Conservation (phyloP, 805 yeast genomes). For the Myxozyma nipponensis region DNA sequence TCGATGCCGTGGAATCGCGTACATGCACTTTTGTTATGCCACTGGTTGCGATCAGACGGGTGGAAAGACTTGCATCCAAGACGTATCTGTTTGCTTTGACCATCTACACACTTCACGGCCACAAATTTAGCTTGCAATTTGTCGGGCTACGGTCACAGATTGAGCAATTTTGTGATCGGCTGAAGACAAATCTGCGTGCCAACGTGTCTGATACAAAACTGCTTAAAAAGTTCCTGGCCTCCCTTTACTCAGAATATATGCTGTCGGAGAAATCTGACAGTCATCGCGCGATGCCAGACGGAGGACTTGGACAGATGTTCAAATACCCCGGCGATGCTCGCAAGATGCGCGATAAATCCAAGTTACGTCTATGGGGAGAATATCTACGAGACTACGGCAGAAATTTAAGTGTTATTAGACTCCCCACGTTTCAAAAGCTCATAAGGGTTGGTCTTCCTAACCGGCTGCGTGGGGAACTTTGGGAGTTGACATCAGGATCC, state of each 20-base stretch:
- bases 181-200: conserved; percentile 58
- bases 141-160: conserved; percentile 75
- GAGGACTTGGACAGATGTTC: conserved; percentile 82
- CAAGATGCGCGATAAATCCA: conserved; percentile 71
- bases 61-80: conserved; percentile 77
- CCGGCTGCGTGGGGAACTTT: conserved; percentile 86
- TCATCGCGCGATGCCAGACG: conserved; percentile 54
- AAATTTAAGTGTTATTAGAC: conserved; percentile 68
- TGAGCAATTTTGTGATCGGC: conserved; percentile 69
- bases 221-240: conserved; percentile 59
- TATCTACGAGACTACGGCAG: conserved; percentile 80
- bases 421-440: conserved; percentile 73
- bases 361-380: conserved; percentile 91
- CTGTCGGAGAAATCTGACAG: conserved; percentile 36
- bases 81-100: conserved; percentile 74
- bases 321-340: conserved; percentile 88
- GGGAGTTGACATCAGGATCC: conserved; percentile 92
- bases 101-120: conserved; percentile 63
- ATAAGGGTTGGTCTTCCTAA: conserved; percentile 93
- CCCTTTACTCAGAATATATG: conserved; percentile 82
- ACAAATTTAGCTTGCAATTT: conserved; percentile 63
- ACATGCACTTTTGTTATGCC: conserved; percentile 69
- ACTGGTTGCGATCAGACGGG: conserved; percentile 72
- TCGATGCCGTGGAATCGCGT: conserved; percentile 66
- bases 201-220: conserved; percentile 60